Evolutionary conservation across 2,329 filamentous ascomycete species (phyloP).

Genomic region (Nigrospora oryzae): DNA sequence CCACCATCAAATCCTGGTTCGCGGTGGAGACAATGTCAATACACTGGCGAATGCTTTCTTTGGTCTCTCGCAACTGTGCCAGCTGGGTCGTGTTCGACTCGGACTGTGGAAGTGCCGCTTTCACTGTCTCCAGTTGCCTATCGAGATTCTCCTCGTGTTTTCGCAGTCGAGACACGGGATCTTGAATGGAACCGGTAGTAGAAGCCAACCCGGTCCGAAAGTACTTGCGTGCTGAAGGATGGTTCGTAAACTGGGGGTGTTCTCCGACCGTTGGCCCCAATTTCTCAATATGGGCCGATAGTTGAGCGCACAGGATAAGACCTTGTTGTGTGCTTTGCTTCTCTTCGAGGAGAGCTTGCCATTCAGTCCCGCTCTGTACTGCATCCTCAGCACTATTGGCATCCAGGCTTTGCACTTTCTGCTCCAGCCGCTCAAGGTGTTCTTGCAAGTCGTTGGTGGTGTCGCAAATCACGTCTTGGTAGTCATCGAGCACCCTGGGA

Average conservation of each 20-base stretch:
- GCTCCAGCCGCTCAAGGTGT: conserved; percentile 1
- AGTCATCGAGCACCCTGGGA: conserved; percentile 4
- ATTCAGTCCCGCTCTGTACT: not conserved
- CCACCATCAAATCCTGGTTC: not conserved
- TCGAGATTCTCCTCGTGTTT: conserved; percentile 1
- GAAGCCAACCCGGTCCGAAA: not conserved
- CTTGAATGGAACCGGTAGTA: conserved; percentile 1
- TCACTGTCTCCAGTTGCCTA: conserved; percentile 1
- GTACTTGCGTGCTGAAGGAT: conserved; percentile 2
- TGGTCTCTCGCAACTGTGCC: conserved; percentile 2
- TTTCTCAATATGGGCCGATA: conserved; percentile 4
- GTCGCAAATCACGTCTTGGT: conserved; percentile 4
- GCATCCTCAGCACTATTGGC: not conserved
- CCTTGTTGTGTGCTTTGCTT: conserved; percentile 5
- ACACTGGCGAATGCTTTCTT: conserved; percentile 5
- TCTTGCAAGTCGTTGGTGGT: conserved; percentile 2
- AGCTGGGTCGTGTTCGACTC: conserved; percentile 1
- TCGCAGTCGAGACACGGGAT: conserved; percentile 3
- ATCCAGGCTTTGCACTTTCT: conserved; percentile 3
- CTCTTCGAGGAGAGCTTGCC: conserved; percentile 3
- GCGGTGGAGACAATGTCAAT: conserved; percentile 4
- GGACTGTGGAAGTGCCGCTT: not conserved
- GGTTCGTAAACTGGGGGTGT: conserved; percentile 2
- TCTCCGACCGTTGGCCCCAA: conserved; percentile 1
- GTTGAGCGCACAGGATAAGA: conserved; percentile 4